A percentile compares a stretch with the other conserved stretches of the same genome.
Conservation (phyloP, 2,329 filamentous ascomycete genomes). For the Cladosporium sp. region DNA sequence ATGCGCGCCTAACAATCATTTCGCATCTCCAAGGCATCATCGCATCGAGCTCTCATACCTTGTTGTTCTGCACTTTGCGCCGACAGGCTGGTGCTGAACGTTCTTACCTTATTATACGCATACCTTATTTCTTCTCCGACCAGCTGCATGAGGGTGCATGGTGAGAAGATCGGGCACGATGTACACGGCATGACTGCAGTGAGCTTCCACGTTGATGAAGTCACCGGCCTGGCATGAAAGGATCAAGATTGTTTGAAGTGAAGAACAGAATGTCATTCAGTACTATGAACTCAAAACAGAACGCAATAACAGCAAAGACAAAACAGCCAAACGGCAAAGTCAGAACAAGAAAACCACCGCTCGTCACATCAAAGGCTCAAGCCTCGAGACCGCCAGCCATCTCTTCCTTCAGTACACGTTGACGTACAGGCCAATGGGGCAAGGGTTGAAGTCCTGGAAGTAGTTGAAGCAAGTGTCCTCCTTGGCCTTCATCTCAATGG, state of each 20-base stretch:
- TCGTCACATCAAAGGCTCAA: conserved; percentile 2
- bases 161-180: too few relatives aligned
- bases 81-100: too few relatives aligned
- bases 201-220: too few relatives aligned
- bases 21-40: too few relatives aligned
- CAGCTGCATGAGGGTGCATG: too few relatives aligned
- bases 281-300: background rate
- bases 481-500: conserved; percentile 49
- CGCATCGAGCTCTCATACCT: too few relatives aligned
- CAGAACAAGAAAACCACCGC: background rate
- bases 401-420: background rate
- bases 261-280: background rate
- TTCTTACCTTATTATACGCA: too few relatives aligned
- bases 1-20: background rate
- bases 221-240: background rate
- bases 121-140: too few relatives aligned
- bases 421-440: conserved; percentile 9
- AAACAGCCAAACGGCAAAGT: background rate
- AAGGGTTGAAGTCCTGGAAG: conserved; percentile 61
- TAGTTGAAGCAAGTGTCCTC: conserved; percentile 53
- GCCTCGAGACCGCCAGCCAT: background rate
- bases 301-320: background rate
- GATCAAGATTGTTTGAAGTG: background rate
- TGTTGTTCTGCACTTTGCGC: too few relatives aligned
- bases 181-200: too few relatives aligned